Evolutionary conservation across 805 yeast species (phyloP), one percentile per base, ranked within the genome.

Genomic region (Ogataea paradorogensis): DNA sequence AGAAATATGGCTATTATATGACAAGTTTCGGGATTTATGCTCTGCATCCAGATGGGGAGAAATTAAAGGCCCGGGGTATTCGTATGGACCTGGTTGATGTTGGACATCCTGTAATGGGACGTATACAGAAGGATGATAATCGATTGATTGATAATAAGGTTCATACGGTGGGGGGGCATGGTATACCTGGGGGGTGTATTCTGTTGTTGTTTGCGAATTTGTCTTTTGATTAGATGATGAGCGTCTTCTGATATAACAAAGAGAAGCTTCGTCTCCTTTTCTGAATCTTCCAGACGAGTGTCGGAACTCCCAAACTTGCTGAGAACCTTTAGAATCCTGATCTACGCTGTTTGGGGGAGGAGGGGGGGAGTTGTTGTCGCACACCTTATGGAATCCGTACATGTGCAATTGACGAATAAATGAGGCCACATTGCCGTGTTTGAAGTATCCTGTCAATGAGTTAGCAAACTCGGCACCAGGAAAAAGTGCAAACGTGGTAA

Each of bases 341-440:
- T 33, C 35, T 11, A 13, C 28, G 9, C 32, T 10, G 14, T 32
- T 15, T 8, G 47, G 39, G 2, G 57, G 53, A 10, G 42, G 26
- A 4, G 53, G 44, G 5, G 57, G 51, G 2, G 59, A 41, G 22
- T 45, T 55, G 13, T 69, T 70, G 44, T 75, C 80, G 45, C 66
- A 75, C 6, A 76, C 81, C 65, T 90, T 89, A 62, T 90, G 96
- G 67, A 90, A 89, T 1, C 96, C 96, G 60, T 89, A 89, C 97
- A 90, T 91, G 67, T 91, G 95, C 32, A 90, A 69, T 63, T 91
- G 97, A 33, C 97, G 77, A 25, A 91, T 96, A 67, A 91, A 91
- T 45, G 91, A 81, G 16, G 95, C 88, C 21, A 90, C 88, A 58
- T 91, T 91, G 3, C 95, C 95, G 65, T 90, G 97, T 60, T 91